These are phyloP conservation scores for Boehmeria nivea DNA, from an alignment of 306 rosid genomes.

Conservation along the genomic window DNA sequence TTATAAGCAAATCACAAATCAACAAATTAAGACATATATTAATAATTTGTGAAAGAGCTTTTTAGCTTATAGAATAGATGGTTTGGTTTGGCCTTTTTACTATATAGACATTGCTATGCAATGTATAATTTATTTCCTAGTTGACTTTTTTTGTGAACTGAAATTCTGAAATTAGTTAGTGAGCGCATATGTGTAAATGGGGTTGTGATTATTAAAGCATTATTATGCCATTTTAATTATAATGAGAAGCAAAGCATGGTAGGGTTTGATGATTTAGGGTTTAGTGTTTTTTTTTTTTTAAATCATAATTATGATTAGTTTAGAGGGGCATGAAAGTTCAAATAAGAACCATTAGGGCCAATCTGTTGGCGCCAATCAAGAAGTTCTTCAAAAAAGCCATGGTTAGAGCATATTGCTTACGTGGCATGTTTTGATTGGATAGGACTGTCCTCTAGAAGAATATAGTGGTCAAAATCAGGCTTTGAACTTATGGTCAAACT, in stretches of 20 bases:
- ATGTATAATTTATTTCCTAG: constrained; percentile 13
- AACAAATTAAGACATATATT: too few relatives aligned
- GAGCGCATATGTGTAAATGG: constrained; percentile 15
- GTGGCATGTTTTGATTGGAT: constrained; percentile 10
- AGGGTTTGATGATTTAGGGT: constrained; percentile 4
- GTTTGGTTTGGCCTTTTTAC: not conserved
- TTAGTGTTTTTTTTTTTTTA: not conserved
- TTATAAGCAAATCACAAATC: not conserved
- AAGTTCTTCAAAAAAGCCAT: not conserved
- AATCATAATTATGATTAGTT: not conserved
- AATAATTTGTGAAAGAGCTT: too few relatives aligned
- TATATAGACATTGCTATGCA: constrained; percentile 27
- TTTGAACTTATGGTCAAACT: constrained; percentile 5
- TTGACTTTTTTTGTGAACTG: constrained; percentile 13
- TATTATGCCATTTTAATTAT: constrained; percentile 4
- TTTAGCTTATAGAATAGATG: not conserved
- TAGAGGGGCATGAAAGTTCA: not conserved
- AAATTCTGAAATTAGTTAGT: not conserved
- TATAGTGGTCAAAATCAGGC: constrained; percentile 7
- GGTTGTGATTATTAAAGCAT: constrained; percentile 6
- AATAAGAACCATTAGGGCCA: not conserved
- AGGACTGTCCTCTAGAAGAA: not conserved
- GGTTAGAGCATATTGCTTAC: not conserved
- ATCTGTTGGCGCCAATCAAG: constrained; percentile 24
- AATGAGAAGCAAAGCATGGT: constrained; percentile 11